Base-by-base conservation (phyloP, 768 basidiomycete genomes). In the Leccinum truebloodii region DNA sequence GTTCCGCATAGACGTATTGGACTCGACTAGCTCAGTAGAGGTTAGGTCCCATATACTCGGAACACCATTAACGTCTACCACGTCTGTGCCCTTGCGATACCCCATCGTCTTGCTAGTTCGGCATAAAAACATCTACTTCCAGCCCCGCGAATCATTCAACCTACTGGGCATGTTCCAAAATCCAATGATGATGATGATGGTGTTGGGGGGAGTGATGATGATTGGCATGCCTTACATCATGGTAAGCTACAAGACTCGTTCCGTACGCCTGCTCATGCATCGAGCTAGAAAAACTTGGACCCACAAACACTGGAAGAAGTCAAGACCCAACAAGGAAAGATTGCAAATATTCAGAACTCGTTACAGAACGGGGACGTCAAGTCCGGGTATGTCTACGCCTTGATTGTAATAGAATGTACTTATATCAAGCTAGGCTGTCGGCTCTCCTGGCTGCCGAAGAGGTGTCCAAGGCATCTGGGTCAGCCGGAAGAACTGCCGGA, bases 141-240 rank as follows among this genome's bases (percentile, higher is more conserved):
- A 85, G 30, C 85, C 88, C 26, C 82, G 71, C 34, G 83, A 92
- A 71, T 84, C 86, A 18, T 94, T 94, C 80, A 88, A 88, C 71
- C 63, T 91, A 24, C 57, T 88, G 59, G 84, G 78, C 55, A 92
- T 94, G 88, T 78, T 94, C 67, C 83, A 87, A 59, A 94, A 85
- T 69, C 91, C 91, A 7, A 92, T 94, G 91, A 89, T 90, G 80
- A 75, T 94, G 59, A 80, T 92, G 71, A 89, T 90, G 86, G 79
- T 85, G 32, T 73, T 82, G 63, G 87, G 82, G 50, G 90, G 81
- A 39, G 77, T 74, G 54, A 83, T 91, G 83, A 81, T 89, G 76
- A 72, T 93, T 28, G 83, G 80, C 24, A 86, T 85, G 83, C 91
- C 90, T 4, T 91, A 89, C 68, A 73, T 93, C 57, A 88, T 88